Percentiles rank a stretch among this genome's conserved stretches.
These are phyloP conservation scores for Solanum dulcamara DNA, from an alignment of 257 asterid species.

Conservation along the genomic window DNA sequence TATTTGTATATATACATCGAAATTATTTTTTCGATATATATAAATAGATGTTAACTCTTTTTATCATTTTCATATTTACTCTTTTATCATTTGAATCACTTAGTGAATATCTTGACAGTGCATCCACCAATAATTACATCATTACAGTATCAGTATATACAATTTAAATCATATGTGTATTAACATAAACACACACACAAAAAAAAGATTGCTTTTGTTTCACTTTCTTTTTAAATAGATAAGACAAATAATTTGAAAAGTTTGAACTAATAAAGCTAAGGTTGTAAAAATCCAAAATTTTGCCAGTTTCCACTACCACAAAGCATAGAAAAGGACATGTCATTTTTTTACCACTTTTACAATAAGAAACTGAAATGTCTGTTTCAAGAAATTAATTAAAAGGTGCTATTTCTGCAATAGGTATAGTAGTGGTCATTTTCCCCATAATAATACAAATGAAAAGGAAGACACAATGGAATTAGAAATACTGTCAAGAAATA, in stretches of 20 bases:
- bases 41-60: too few species aligned
- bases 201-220: background rate
- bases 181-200: background rate
- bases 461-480: constrained; percentile 2
- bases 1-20: too few species aligned
- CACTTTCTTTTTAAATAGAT: background rate
- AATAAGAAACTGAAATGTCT: background rate
- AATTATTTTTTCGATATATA: too few species aligned
- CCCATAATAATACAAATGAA: background rate
- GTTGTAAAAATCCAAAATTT: background rate
- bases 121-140: background rate
- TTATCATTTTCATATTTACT: background rate
- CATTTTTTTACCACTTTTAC: background rate
- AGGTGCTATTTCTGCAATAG: background rate
- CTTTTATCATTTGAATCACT: too few species aligned
- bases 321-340: constrained; percentile 2
- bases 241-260: background rate
- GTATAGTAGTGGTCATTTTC: background rate
- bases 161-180: background rate
- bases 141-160: too few species aligned
- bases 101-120: too few species aligned
- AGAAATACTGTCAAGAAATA: background rate
- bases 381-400: background rate
- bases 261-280: background rate
- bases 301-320: background rate